Evolutionary conservation across 441 rosid species (phyloP), one percentile per base, ranked within the genome.

Genomic region (Biscutella auriculata): DNA sequence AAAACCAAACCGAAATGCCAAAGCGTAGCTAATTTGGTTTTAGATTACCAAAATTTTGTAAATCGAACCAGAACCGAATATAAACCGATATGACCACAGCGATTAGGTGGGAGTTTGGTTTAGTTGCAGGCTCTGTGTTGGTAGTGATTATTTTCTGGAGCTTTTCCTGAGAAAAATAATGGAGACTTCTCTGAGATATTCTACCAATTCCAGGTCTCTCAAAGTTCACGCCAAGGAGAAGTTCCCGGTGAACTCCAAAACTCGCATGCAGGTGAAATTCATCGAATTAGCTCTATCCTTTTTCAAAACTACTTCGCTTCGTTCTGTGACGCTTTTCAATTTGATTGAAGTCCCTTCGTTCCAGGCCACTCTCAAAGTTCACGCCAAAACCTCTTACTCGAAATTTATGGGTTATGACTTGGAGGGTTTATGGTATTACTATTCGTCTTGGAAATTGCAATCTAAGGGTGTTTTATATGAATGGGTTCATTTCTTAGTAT

Each of bases 141-240:
- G 35, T 11, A 10, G 13, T 17, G 37, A n/a, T 36, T n/a, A 47
- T 36, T 12, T n/a, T 27, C 35, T 15, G 64, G 21, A 2, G 36
- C 17, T 48, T 60, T 60, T 47, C 35, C 13, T 23, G 52, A 21
- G 63, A 23, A 40, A 57, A 23, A 45, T 26, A 64, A 90, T 88
- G 98, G 93, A 88, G 77, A 82, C 94, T 3, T 92, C 94, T 45
- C 78, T 92, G 60, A 80, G 95, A 40, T 81, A 73, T 60, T 69
- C 81, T 13, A 69, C 77, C 25, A 87, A 79, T 52, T 79, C 87
- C 53, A 92, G 65, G 68, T 69, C 82, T 48, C 66, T 88, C 42
- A 79, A 78, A 71, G 79, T 92, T 69, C 89, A 88, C 57, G 95
- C 95, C 71, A 92, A 92, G 77, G 81, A 92, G 82, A 84, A 79